Evolutionary conservation across 192 early-diverging fungal species (phyloP), one percentile per base, ranked within the genome.

Genomic region (Mortierella claussenii): DNA sequence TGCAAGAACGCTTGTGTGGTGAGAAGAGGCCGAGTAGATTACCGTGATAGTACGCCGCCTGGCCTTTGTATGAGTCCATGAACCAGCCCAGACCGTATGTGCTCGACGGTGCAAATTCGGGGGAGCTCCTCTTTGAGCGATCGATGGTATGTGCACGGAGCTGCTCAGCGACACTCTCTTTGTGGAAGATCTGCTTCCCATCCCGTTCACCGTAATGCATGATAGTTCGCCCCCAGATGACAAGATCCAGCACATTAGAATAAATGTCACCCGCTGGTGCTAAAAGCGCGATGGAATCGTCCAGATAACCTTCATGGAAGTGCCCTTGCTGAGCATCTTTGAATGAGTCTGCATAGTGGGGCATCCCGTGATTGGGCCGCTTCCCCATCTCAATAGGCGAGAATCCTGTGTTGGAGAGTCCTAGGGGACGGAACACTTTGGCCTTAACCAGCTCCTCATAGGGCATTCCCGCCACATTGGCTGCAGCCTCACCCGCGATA

Each of bases 211-310:
- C 64, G 12, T 36, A 37, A 4, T 49, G 18, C 43, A 57, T 47
- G 32, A 66, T 66, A 2, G 40, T 33, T 13, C 34, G n/a, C n/a
- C 64, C 64, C 57, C 59, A 69, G 2, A 21, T 34, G 24, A 60
- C 43, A 10, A 69, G 44, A 50, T 69, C 68, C 8, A 55, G 20
- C 5, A 55, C 68, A 49, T 60, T 61, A 1, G 68, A 60, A 42
- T 69, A 69, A 8, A 69, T 48, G 52, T 61, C 67, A 4, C 68
- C 68, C 3, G 68, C 52, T n/a, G 68, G 32, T 18, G 68, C 32
- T 2, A 10, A 20, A 20, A 23, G 1, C 10, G 8, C 24, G 17
- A 37, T 0, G 9, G 5, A 17, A 37, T 37, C 45, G 21, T 62
- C 59, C 43, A 61, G 33, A 27, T 43, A n/a, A 2, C 31, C 28